Conservation (phyloP, 2,329 filamentous ascomycete genomes). For the Aspergillus sp. region DNA sequence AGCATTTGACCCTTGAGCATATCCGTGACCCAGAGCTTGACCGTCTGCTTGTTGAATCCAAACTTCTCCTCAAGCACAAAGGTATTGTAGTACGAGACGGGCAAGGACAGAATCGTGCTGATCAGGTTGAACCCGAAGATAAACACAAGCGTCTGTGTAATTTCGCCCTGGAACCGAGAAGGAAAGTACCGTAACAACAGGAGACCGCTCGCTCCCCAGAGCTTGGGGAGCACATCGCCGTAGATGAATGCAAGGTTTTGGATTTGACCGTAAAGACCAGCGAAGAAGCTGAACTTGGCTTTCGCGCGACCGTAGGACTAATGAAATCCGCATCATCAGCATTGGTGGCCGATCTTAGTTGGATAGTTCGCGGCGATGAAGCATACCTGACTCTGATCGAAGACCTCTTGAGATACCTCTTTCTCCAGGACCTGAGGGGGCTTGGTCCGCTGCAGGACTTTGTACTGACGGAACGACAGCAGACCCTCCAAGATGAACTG, state of each 20-base stretch:
- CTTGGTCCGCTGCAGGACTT: conserved; percentile 73
- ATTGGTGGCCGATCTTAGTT: neutral
- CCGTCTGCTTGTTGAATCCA: conserved; percentile 98
- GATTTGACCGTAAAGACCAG: conserved; percentile 77
- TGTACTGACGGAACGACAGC: conserved; percentile 86
- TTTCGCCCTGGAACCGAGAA: conserved; percentile 80
- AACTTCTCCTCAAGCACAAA: conserved; percentile 97
- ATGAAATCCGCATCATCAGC: neutral
- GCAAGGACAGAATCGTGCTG: conserved; percentile 75
- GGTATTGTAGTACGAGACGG: conserved; percentile 83
- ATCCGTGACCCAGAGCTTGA: conserved; percentile 82
- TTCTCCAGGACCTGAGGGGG: conserved; percentile 83
- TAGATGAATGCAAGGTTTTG: conserved; percentile 89
- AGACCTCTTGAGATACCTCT: conserved; percentile 85
- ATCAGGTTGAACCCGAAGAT: conserved; percentile 82
- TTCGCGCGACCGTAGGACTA: conserved; percentile 92
- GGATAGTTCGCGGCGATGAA: neutral
- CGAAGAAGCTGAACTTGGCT: conserved; percentile 81
- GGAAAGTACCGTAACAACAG: conserved; percentile 74
- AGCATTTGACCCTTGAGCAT: conserved; percentile 88
- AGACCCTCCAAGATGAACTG: conserved; percentile 90
- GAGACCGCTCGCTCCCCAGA: conserved; percentile 80
- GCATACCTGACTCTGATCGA: conserved; percentile 82
- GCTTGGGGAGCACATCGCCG: conserved; percentile 83
- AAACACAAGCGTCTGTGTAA: conserved; percentile 89